Evolutionary conservation across 805 yeast species (phyloP).

Genomic region (Nakazawaea molendinolei): DNA sequence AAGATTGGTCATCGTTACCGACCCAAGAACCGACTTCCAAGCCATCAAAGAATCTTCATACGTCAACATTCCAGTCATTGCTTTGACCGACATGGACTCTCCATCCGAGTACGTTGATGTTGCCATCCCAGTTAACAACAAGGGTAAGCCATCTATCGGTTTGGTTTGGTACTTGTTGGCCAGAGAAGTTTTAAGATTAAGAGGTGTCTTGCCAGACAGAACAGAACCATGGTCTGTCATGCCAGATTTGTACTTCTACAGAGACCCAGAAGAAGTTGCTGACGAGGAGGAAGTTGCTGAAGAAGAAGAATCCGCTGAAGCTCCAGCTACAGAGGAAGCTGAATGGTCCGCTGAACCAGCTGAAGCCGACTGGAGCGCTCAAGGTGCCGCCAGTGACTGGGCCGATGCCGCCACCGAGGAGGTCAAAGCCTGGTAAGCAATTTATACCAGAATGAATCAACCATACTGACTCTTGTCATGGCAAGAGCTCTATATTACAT

Average conservation of each 20-base stretch:
- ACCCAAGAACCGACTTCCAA: constrained; percentile 99
- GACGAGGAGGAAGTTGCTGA: constrained; percentile 71
- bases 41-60: constrained; percentile 99
- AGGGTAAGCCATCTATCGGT: constrained; percentile 99
- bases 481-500: too few relatives aligned
- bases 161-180: constrained; percentile 99
- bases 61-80: constrained; percentile 99
- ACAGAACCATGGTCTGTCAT: constrained; percentile 95
- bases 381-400: constrained; percentile 35
- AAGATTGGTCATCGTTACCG: constrained; percentile 97
- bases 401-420: constrained; percentile 57
- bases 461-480: neutral
- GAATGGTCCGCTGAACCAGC: constrained; percentile 43
- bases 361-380: constrained; percentile 75
- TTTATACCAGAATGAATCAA: neutral
- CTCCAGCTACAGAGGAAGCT: constrained; percentile 53
- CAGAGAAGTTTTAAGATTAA: constrained; percentile 98
- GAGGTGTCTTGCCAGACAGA: constrained; percentile 97
- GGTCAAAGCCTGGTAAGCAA: constrained; percentile 22
- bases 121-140: constrained; percentile 99
- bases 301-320: constrained; percentile 59
- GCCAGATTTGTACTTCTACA: constrained; percentile 99
- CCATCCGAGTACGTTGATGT: constrained; percentile 99
- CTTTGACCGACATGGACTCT: constrained; percentile 97
- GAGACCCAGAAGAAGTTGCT: constrained; percentile 99